Conservation (phyloP, 2,329 filamentous ascomycete species). For the Alternaria angustiovoidea region DNA sequence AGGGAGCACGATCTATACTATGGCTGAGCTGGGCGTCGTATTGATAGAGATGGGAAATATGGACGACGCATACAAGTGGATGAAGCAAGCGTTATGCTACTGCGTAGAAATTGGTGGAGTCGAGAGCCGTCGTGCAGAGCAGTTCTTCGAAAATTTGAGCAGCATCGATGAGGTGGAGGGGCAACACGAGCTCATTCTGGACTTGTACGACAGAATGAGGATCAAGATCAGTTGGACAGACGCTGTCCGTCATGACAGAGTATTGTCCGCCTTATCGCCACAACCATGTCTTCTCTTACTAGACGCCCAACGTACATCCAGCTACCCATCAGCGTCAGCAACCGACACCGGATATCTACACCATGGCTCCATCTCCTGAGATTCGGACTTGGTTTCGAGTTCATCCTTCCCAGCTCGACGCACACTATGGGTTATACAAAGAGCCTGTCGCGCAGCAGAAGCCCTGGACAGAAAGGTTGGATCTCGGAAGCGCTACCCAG, state of each 20-base stretch:
- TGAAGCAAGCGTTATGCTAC: neutral
- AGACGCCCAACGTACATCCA: neutral
- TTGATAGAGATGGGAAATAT: neutral
- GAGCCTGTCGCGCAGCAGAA: too few relatives aligned
- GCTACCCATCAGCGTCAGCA: fast-evolving
- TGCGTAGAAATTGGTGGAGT: neutral
- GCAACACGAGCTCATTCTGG: neutral
- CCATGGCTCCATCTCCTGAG: fast-evolving
- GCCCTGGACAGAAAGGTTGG: too few relatives aligned
- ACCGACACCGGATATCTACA: neutral
- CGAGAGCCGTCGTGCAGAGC: neutral
- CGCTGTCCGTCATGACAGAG: fast-evolving
- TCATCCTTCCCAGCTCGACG: neutral
- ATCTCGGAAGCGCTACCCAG: too few relatives aligned
- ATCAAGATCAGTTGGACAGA: fast-evolving
- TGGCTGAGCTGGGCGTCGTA: too few relatives aligned
- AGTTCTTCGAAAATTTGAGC: neutral
- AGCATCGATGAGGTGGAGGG: neutral
- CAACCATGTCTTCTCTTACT: neutral
- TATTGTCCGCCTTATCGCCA: neutral
- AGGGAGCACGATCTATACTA: too few relatives aligned
- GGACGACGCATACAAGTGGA: neutral
- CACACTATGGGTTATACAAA: too few relatives aligned
- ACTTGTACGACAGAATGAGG: fast-evolving
- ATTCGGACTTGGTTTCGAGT: neutral